These are phyloP conservation scores for Diaporthe nobilis DNA, from an alignment of 2,329 filamentous ascomycete genomes.

Conservation along the genomic window DNA sequence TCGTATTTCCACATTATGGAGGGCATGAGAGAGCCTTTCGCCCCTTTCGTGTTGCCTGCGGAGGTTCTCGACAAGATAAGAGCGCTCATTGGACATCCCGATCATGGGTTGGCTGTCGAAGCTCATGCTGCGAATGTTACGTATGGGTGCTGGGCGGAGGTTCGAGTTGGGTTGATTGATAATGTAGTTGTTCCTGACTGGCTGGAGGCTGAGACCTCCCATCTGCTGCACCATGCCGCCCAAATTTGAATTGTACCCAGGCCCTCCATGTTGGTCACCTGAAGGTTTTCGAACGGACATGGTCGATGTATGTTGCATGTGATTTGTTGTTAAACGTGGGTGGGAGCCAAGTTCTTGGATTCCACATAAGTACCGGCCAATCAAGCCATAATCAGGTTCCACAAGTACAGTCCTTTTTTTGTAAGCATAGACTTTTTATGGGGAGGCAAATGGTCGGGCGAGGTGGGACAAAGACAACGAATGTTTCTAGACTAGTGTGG, in stretches of 20 bases:
- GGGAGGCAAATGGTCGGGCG: neutral
- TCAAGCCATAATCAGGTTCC: neutral
- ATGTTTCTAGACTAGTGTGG: slow-evolving; percentile 38
- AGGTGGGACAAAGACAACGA: slow-evolving; percentile 30
- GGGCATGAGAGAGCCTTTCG: slow-evolving; percentile 55
- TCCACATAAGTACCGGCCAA: slow-evolving; percentile 22
- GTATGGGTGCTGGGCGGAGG: neutral
- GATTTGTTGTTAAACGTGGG: neutral
- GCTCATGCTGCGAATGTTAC: slow-evolving; percentile 41
- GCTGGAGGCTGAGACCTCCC: neutral
- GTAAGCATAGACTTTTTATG: slow-evolving; percentile 34
- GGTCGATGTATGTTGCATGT: neutral
- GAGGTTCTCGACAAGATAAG: slow-evolving; percentile 60
- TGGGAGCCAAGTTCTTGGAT: neutral
- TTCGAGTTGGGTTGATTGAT: neutral
- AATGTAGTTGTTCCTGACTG: neutral
- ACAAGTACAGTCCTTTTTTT: slow-evolving; percentile 23
- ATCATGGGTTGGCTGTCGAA: slow-evolving; percentile 57
- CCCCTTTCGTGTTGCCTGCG: slow-evolving; percentile 57
- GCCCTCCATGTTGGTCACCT: neutral
- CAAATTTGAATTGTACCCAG: neutral
- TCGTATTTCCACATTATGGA: slow-evolving; percentile 54
- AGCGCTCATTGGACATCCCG: slow-evolving; percentile 60
- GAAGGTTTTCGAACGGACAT: slow-evolving; percentile 8
- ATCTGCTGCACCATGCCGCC: slow-evolving; percentile 11